Evolutionary conservation across 1,139 yeast genomes (phyloP).

Genomic region (Wickerhamiella infanticola): DNA sequence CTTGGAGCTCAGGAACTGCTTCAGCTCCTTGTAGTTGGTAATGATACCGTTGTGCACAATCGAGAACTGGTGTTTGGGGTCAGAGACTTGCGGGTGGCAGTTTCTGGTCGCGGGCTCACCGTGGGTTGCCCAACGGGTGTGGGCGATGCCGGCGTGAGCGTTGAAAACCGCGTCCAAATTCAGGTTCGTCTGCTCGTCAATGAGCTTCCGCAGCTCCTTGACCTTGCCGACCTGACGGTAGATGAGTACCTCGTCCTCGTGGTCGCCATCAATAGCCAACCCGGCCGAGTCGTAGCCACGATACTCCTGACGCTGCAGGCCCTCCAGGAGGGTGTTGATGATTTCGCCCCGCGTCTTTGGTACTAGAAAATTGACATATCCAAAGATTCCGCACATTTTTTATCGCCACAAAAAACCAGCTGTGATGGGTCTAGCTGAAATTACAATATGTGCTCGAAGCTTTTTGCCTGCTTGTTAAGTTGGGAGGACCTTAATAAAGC

Average conservation of each 20-base stretch:
- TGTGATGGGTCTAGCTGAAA: no score
- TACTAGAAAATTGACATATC: constrained; percentile 89
- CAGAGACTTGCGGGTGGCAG: constrained; percentile 96
- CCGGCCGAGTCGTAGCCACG: constrained; percentile 96
- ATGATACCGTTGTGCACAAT: constrained; percentile 97
- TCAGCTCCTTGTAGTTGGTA: constrained; percentile 79
- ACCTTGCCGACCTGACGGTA: constrained; percentile 90
- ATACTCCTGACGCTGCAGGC: constrained; percentile 85
- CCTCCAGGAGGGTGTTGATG: constrained; percentile 75
- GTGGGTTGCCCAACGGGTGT: constrained; percentile 99
- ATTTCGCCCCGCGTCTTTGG: constrained; percentile 88
- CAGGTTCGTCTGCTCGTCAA: constrained; percentile 30
- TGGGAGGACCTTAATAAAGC: background rate
- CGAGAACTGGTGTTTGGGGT: constrained; percentile 63
- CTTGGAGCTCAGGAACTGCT: constrained; percentile 61
- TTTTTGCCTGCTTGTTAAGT: background rate
- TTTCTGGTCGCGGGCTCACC: constrained; percentile 78
- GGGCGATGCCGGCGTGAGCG: constrained; percentile 93
- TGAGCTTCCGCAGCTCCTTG: constrained; percentile 55
- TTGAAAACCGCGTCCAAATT: constrained; percentile 51
- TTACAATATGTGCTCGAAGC: no score
- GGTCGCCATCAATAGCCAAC: constrained; percentile 84
- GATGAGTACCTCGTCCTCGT: constrained; percentile 44
- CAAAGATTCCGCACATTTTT: constrained; percentile 74
- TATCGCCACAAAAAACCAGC: no score